Percentiles rank a stretch among this genome's conserved stretches.
These are phyloP conservation scores for Macrolepiota albuminosa DNA, from an alignment of 768 basidiomycete species.

Conservation along the genomic window DNA sequence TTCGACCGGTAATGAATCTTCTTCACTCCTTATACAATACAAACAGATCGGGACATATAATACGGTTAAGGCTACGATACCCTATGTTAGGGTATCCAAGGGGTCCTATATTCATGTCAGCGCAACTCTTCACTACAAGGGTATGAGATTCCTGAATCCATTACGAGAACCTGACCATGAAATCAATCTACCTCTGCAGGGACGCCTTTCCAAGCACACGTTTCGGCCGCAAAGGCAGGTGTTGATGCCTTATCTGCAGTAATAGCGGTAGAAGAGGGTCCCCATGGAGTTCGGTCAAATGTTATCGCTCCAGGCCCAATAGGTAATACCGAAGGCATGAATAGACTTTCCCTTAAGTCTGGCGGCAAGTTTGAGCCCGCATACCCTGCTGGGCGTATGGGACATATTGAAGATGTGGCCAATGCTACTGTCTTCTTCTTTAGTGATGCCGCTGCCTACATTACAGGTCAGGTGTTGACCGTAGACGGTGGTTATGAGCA, in stretches of 20 bases:
- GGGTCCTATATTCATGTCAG: slow-evolving; percentile 90
- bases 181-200: slow-evolving; percentile 31
- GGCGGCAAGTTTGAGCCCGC: slow-evolving; percentile 14
- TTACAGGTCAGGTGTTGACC: slow-evolving; percentile 71
- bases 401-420: slow-evolving; percentile 58
- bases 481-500: slow-evolving; percentile 67
- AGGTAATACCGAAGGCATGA: slow-evolving; percentile 53
- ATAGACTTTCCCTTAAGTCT: slow-evolving; percentile 32
- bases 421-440: slow-evolving; percentile 77
- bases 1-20: neutral
- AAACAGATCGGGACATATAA: slow-evolving; percentile 87
- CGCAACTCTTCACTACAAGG: slow-evolving; percentile 82
- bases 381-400: slow-evolving; percentile 45
- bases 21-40: neutral
- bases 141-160: slow-evolving; percentile 31
- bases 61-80: slow-evolving; percentile 89
- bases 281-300: slow-evolving; percentile 89
- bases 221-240: slow-evolving; percentile 92
- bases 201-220: slow-evolving; percentile 86
- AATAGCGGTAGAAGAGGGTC: slow-evolving; percentile 91
- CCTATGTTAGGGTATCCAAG: slow-evolving; percentile 60
- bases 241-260: slow-evolving; percentile 86
- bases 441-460: slow-evolving; percentile 71
- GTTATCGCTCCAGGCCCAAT: slow-evolving; percentile 85
- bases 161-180: neutral